Conservation (phyloP, 805 yeast species). For the Saccharomycopsis amapae region DNA sequence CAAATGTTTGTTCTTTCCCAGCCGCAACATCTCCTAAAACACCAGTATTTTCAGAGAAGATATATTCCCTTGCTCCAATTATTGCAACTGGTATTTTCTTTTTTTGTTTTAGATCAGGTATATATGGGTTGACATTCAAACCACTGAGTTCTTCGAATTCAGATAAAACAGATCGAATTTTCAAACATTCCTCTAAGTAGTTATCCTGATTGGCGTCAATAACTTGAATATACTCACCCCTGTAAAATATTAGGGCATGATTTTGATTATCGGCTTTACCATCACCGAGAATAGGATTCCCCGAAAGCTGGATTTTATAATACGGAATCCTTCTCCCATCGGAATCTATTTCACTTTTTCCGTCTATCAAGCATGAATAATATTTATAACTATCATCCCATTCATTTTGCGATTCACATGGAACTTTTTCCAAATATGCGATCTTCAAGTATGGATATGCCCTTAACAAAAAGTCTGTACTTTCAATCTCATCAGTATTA, state of each 20-base stretch:
- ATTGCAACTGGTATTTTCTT: conserved; percentile 72
- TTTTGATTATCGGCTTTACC: conserved; percentile 87
- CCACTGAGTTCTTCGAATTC: conserved; percentile 74
- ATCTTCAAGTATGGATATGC: conserved; percentile 83
- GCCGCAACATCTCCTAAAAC: conserved; percentile 86
- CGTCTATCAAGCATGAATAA: conserved; percentile 74
- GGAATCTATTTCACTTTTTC: conserved; percentile 65
- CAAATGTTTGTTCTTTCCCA: conserved; percentile 85
- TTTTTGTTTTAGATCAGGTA: conserved; percentile 58
- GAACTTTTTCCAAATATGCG: conserved; percentile 90
- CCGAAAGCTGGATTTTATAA: conserved; percentile 71
- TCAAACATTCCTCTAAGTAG: conserved; percentile 77
- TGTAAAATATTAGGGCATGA: conserved; percentile 68
- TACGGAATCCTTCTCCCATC: conserved; percentile 71
- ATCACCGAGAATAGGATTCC: conserved; percentile 81
- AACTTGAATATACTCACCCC: conserved; percentile 82
- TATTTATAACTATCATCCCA: conserved; percentile 53
- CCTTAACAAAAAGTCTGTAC: conserved; percentile 72
- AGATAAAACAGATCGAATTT: conserved; percentile 72
- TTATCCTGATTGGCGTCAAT: conserved; percentile 86
- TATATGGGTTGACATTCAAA: conserved; percentile 76
- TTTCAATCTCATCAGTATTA: conserved; percentile 66
- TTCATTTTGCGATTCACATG: conserved; percentile 77
- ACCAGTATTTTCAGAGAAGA: conserved; percentile 81
- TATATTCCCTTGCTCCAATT: conserved; percentile 82